Percentiles rank a stretch among this genome's conserved stretches.
Conservation (phyloP, 2,329 filamentous ascomycete genomes). For the Sordariomycetes sp. region DNA sequence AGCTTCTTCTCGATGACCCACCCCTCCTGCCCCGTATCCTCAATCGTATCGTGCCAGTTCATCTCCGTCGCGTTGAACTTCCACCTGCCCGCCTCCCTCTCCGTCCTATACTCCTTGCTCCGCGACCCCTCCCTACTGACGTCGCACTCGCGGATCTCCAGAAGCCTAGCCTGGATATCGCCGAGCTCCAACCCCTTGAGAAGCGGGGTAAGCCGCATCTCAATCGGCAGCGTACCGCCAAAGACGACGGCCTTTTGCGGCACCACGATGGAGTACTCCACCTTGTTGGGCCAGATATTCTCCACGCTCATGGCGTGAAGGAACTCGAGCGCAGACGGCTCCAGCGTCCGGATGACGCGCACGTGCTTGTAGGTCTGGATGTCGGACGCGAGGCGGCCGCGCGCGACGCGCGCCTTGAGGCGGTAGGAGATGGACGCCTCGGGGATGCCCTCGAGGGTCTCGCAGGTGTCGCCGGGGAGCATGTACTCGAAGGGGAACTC, state of each 20-base stretch:
- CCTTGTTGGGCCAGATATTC: slow-evolving; percentile 95
- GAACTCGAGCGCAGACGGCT: slow-evolving; percentile 63
- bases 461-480: slow-evolving; percentile 59
- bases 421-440: slow-evolving; percentile 84
- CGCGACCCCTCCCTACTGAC: slow-evolving; percentile 30
- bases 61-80: slow-evolving; percentile 40
- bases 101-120: slow-evolving; percentile 45
- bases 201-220: slow-evolving; percentile 78
- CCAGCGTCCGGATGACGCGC: slow-evolving; percentile 64
- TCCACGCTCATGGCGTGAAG: slow-evolving; percentile 89
- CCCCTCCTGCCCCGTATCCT: slow-evolving; percentile 53
- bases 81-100: slow-evolving; percentile 51
- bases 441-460: slow-evolving; percentile 81
- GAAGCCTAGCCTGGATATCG: slow-evolving; percentile 65
- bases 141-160: slow-evolving; percentile 64
- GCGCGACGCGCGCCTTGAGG: slow-evolving; percentile 76
- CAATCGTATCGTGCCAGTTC: slow-evolving; percentile 57
- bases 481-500: slow-evolving; percentile 70
- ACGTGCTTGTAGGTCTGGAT: slow-evolving; percentile 67
- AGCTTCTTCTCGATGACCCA: slow-evolving; percentile 47
- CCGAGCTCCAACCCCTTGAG: slow-evolving; percentile 80
- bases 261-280: slow-evolving; percentile 88
- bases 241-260: slow-evolving; percentile 92
- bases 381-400: slow-evolving; percentile 82
- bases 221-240: slow-evolving; percentile 70